Evolutionary conservation across 2,329 filamentous ascomycete genomes (phyloP), one percentile per base, ranked within the genome.

Genomic region (Apiospora aurea): DNA sequence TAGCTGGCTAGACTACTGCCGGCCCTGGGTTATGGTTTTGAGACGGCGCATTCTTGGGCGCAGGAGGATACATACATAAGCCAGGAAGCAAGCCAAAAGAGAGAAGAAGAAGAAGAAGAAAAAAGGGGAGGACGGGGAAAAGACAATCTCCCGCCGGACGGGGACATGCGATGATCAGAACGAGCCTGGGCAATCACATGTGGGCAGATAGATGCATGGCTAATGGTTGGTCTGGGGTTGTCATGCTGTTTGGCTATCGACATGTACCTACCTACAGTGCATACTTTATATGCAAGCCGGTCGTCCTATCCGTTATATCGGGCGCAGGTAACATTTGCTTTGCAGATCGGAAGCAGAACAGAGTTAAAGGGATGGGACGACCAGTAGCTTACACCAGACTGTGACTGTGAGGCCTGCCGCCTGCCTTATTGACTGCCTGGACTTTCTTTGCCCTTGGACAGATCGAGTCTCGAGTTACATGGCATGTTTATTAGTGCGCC

Each of bases 401-500:
- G 3, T 34, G 34, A 34, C 34, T n/a, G 26, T 29, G 26, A 29
- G 26, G 26, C 26, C 26, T 46, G 44, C n/a, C n/a, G n/a, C n/a
- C n/a, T n/a, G n/a, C n/a, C n/a, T n/a, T n/a, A n/a, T n/a, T n/a
- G n/a, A n/a, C n/a, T n/a, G n/a, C n/a, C n/a, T n/a, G n/a, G n/a
- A n/a, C n/a, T n/a, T n/a, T n/a, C n/a, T n/a, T n/a, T n/a, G n/a
- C n/a, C n/a, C n/a, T n/a, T 13, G 13, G 34, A 41, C 38, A 24
- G 57, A 64, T 64, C 57, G 57, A 64, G 57, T 64, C 13, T 64
- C 57, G 57, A 64, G 57, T 64, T 64, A 41, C 57, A 64, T 64
- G 57, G 57, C 57, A 64, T 64, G 34, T 7, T 14, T 7, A 41
- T n/a, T 24, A n/a, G 57, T 41, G 57, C 57, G 13, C 38, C 34